Evolutionary conservation across 805 yeast species (phyloP), one percentile per base, ranked within the genome.

Genomic region (Hermanozyma aechmeae): DNA sequence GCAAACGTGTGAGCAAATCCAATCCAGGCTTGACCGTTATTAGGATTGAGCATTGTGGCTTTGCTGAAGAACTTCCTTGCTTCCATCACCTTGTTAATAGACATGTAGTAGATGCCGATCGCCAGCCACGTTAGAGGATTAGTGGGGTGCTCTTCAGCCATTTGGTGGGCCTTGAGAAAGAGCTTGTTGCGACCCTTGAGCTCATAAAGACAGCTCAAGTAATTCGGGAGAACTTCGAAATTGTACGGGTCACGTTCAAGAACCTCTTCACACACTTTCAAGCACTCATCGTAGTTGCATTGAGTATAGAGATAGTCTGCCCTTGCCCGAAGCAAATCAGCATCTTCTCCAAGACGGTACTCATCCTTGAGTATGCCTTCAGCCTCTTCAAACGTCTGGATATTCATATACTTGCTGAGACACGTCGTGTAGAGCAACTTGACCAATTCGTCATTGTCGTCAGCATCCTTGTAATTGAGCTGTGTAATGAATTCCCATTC

Each of bases 1-100:
- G 96, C 96, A 69, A 87, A 92, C 0, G 97, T 87, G 47, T 89
- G 97, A 1, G 97, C 97, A 59, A 92, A 92, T 3, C 96, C 98
- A 19, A 92, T 76, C 98, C 98, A 92, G 2, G 97, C 95, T 29
- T 83, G 89, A 0, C 92, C 93, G 58, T 83, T 86, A 40, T 78
- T 82, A 3, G 98, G 93, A 45, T 85, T 80, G 35, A 87, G 54
- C 40, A 86, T 65, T 1, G 96, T 84, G 0, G 96, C 87, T 50
- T 84, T 86, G 23, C 92, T 79, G 55, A 86, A 92, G 48, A 72
- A 85, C 38, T 80, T 71, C 34, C 98, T 65, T 0, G 97, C 95
- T 39, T 87, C 96, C 5, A 76, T 52, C 9, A 82, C 64, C 48
- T 79, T 79, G 34, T 68, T 69, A 4, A 79, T 76, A 4, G 86